Conservation (phyloP, 2,329 filamentous ascomycete species). For the Stemphylium beticola region DNA sequence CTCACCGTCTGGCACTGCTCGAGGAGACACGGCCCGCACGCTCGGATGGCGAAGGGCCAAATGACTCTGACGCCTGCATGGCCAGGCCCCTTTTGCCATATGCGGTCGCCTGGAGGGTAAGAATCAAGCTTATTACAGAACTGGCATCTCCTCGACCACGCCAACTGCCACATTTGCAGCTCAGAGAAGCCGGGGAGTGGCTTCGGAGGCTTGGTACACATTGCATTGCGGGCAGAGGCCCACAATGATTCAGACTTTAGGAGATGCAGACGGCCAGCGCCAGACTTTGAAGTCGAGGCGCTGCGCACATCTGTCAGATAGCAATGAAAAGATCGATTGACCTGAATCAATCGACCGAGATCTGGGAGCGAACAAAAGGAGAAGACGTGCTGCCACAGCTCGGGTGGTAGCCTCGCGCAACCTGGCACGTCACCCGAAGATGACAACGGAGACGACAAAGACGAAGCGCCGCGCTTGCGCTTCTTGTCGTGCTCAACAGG, state of each 20-base stretch:
- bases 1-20: conserved; percentile 69
- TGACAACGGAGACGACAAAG: conserved; percentile 13
- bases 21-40: conserved; percentile 71
- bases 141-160: conserved; percentile 69
- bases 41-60: conserved; percentile 73
- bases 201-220: conserved; percentile 70
- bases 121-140: conserved; percentile 63
- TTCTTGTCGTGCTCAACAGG: conserved; percentile 38
- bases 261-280: conserved; percentile 44
- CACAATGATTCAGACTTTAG: conserved; percentile 71
- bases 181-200: conserved; percentile 71
- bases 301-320: conserved; percentile 47
- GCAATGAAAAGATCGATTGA: conserved; percentile 71
- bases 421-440: conserved; percentile 23
- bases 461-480: conserved; percentile 34
- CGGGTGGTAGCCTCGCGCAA: conserved; percentile 59
- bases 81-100: conserved; percentile 68
- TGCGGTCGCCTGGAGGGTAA: conserved; percentile 41
- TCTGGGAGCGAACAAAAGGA: conserved; percentile 67
- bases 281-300: conserved; percentile 41
- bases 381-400: conserved; percentile 75
- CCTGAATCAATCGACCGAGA: conserved; percentile 68
- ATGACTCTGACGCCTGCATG: conserved; percentile 65
- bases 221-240: conserved; percentile 70
- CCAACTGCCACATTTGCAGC: conserved; percentile 77